These are phyloP conservation scores for Syzygium oleosum DNA, from an alignment of 345 rosid genomes.

Conservation along the genomic window DNA sequence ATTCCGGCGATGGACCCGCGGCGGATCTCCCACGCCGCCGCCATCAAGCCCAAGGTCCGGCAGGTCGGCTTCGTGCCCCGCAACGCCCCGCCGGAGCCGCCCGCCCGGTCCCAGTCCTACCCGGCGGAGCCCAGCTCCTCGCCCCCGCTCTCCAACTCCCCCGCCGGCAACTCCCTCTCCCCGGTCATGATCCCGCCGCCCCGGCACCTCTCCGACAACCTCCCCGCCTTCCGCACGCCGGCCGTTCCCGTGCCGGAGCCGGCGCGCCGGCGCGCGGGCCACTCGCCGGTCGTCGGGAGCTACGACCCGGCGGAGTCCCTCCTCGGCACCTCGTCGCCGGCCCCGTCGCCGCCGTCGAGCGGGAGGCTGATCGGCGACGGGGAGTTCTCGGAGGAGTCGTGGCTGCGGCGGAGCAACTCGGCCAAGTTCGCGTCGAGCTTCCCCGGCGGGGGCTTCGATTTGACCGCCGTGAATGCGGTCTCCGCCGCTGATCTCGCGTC, in stretches of 20 bases:
- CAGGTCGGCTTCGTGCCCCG: conserved; percentile 82
- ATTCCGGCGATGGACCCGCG: conserved; percentile 53
- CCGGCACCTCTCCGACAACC: conserved; percentile 42
- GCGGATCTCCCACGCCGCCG: conserved; percentile 55
- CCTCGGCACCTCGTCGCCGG: conserved; percentile 42
- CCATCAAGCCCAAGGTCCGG: conserved; percentile 75
- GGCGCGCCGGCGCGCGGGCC: background rate
- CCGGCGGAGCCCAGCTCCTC: conserved; percentile 19
- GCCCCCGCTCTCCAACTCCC: conserved; percentile 33
- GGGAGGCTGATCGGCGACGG: conserved; percentile 9
- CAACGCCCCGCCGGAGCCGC: conserved; percentile 38
- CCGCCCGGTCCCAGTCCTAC: conserved; percentile 20
- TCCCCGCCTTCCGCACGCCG: conserved; percentile 22
- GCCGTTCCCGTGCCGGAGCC: background rate
- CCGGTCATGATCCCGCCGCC: conserved; percentile 93
- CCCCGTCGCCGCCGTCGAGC: conserved; percentile 17
- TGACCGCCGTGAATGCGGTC: conserved; percentile 46
- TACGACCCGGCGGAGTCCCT: conserved; percentile 59
- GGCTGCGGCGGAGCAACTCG: conserved; percentile 22
- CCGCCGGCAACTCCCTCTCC: conserved; percentile 58
- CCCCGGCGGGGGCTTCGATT: conserved; percentile 67
- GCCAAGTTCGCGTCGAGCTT: conserved; percentile 48
- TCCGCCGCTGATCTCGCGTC: conserved; percentile 52
- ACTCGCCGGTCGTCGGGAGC: conserved; percentile 1
- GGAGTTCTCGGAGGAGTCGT: conserved; percentile 22